Evolutionary conservation across 2,329 filamentous ascomycete genomes (phyloP), one percentile per base, ranked within the genome.

Genomic region (Hypoxylon sp.): DNA sequence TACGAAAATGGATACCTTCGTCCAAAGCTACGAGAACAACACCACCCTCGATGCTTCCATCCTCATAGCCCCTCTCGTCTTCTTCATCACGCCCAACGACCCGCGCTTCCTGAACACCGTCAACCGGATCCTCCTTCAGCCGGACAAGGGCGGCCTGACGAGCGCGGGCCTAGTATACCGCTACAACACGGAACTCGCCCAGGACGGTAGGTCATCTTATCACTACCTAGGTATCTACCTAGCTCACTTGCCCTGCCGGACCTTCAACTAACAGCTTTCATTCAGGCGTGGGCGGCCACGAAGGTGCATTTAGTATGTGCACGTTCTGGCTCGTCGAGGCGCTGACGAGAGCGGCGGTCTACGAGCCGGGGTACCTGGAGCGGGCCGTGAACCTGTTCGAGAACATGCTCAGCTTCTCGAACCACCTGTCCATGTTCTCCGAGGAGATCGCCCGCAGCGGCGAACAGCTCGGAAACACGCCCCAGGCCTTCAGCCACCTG

Each of bases 281-380:
- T 34, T 65, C 68, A 90, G 89, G 90, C 28, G 89, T 93, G 7
- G 89, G 90, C 37, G 91, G 91, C 17, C 82, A 85, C 53, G 91
- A 93, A 77, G 91, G 91, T 20, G 90, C 90, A 19, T 93, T 93
- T 73, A 88, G 85, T 72, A 93, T 93, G 90, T 92, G 90, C 73
- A 93, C 90, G 0, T 93, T 93, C 75, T 93, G 91, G 91, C 85
- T 93, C 0, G 89, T 93, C 11, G 91, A 93, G 77, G 90, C 91
- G 22, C 84, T 93, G 78, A 91, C 90, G 28, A 84, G 91, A 30
- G 90, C 90, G 68, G 79, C 84, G 68, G 79, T 82, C 49, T 89
- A 90, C 74, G 87, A 91, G 67, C 80, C 81, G n/a, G 88, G 85
- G 66, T 91, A 91, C 68, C 79, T 89, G 19, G 75, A 80, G 11